A percentile compares a stretch with the other conserved stretches of the same genome.
phyloP scores from a whole-genome alignment of 2,329 filamentous ascomycete genomes.

The Colletotrichum navitas region DNA sequence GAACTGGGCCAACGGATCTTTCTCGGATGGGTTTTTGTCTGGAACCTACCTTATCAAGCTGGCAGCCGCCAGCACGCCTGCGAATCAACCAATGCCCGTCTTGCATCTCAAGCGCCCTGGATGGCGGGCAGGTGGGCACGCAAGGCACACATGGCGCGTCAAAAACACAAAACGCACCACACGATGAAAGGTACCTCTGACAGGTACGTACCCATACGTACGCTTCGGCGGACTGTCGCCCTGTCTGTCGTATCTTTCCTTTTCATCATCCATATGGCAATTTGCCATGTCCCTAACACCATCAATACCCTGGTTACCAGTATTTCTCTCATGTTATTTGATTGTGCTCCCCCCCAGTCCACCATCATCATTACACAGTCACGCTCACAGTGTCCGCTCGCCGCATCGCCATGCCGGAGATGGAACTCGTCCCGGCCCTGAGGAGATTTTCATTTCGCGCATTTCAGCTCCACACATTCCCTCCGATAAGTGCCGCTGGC shows the following conservation, averaged over 20 bases:
- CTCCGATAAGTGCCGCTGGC: not conserved
- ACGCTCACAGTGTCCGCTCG: conserved; percentile 19
- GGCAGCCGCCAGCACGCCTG: conserved; percentile 10
- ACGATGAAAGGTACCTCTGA: too few species aligned
- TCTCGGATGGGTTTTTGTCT: not conserved
- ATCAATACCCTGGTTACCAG: not conserved
- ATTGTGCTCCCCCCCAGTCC: not conserved
- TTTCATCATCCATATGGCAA: conserved; percentile 1
- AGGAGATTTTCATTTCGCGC: conserved; percentile 7
- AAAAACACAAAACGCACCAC: not conserved
- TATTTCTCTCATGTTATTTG: conserved; percentile 12
- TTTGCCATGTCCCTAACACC: not conserved
- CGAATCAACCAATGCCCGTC: conserved; percentile 23
- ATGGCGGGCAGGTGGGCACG: not conserved
- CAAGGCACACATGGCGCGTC: not conserved
- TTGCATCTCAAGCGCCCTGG: conserved; percentile 10
- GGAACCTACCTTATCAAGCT: not conserved
- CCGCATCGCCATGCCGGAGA: conserved; percentile 8
- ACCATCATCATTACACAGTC: conserved; percentile 13
- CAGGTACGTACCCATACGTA: not conserved
- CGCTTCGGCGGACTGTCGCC: conserved; percentile 5
- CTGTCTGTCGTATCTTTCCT: conserved; percentile 6
- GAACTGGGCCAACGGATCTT: not conserved
- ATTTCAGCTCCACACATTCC: conserved; percentile 9
- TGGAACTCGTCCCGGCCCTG: not conserved